These are phyloP conservation scores for Trichoderma semiorbis DNA, from an alignment of 2,329 filamentous ascomycete genomes.

Conservation along the genomic window DNA sequence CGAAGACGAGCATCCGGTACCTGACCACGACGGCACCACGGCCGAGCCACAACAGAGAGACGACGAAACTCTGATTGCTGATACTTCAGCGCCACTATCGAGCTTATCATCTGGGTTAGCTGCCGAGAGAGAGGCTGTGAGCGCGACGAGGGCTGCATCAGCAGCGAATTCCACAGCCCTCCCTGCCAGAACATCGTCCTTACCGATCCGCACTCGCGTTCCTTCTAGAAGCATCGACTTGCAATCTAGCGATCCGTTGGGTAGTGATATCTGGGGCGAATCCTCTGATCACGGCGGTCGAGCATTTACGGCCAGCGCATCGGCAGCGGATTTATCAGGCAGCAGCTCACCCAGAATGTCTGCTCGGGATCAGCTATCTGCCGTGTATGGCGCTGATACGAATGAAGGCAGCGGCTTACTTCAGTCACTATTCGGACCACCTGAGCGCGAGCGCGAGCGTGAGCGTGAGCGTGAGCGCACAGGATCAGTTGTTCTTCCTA, in stretches of 20 bases:
- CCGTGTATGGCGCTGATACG: not conserved
- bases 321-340: not conserved
- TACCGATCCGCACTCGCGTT: slow-evolving; percentile 5
- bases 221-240: slow-evolving; percentile 11
- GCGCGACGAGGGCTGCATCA: not conserved
- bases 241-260: not conserved
- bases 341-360: slow-evolving; percentile 2
- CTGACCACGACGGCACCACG: not conserved
- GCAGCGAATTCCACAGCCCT: slow-evolving; percentile 2
- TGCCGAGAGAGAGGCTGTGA: not conserved
- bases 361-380: not conserved
- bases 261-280: slow-evolving; percentile 4
- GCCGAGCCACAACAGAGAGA: not conserved
- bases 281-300: not conserved
- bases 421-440: not conserved
- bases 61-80: not conserved
- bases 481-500: slow-evolving; percentile 55
- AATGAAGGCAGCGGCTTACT: slow-evolving; percentile 10
- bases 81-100: not conserved
- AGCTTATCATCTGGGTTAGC: not conserved
- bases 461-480: not conserved
- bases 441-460: not conserved
- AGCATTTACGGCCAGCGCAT: not conserved
- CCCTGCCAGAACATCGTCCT: slow-evolving; percentile 22
- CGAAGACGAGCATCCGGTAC: not conserved